Conservation (phyloP, 1,139 yeast genomes). For the Blastobotrys aristatus region DNA sequence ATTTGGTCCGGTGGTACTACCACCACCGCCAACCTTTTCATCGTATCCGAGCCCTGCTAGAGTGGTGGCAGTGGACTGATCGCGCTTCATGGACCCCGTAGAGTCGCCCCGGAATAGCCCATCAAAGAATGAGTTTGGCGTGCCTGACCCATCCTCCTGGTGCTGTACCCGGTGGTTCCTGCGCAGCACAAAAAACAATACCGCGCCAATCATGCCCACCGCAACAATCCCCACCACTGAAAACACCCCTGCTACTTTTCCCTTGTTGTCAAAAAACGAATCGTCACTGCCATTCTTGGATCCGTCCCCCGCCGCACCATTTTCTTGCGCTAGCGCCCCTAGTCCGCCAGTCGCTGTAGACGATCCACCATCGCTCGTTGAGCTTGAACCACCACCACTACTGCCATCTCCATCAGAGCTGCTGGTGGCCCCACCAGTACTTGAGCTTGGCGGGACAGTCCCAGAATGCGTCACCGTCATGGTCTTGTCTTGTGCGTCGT, state of each 20-base stretch:
- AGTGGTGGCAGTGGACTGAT: conserved; percentile 25
- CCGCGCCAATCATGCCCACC: conserved; percentile 37
- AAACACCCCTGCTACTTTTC: conserved; percentile 71
- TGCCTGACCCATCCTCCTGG: conserved; percentile 19
- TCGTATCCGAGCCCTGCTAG: conserved; percentile 25
- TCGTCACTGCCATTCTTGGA: conserved; percentile 15
- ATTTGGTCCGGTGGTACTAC: not conserved
- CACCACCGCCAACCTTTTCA: conserved; percentile 21
- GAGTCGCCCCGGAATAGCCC: conserved; percentile 13
- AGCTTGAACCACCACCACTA: conserved; percentile 14
- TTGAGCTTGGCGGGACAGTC: not conserved
- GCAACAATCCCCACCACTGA: conserved; percentile 60
- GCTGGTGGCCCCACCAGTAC: not conserved
- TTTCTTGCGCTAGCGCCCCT: conserved; percentile 12
- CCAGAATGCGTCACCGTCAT: conserved; percentile 4
- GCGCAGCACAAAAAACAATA: conserved; percentile 29
- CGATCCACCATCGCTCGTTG: conserved; percentile 9
- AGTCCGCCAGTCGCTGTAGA: too few relatives aligned
- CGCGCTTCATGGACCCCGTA: conserved; percentile 18
- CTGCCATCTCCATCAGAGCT: not conserved
- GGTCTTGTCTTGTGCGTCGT: conserved; percentile 15
- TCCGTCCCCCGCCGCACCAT: not conserved
- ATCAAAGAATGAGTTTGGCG: conserved; percentile 12
- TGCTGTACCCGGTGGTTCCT: conserved; percentile 22
- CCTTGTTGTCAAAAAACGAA: conserved; percentile 50